Conservation (phyloP, 371 early-diverging fungal genomes). For the Circinella umbellata region DNA sequence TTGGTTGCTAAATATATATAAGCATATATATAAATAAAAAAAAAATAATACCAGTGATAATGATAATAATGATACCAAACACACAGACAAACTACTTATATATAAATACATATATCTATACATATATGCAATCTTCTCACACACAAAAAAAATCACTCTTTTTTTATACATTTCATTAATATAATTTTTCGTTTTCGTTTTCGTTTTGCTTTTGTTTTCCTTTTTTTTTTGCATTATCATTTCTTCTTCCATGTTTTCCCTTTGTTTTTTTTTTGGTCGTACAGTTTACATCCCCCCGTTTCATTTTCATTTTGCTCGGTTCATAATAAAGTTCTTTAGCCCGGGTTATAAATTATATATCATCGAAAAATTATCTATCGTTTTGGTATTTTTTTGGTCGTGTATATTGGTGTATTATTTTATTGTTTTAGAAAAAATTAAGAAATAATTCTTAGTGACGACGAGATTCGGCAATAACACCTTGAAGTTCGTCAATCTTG, state of each 20-base stretch:
- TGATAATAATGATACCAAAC: too few relatives aligned
- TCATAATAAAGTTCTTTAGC: background rate
- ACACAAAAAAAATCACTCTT: background rate
- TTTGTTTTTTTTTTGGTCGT: background rate
- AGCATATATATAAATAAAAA: background rate
- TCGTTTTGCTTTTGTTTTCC: background rate
- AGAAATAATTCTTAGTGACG: conserved; percentile 52
- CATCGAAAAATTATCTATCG: too few relatives aligned
- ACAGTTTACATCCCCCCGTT: too few relatives aligned
- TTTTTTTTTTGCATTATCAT: conserved; percentile 7
- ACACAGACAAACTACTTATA: background rate
- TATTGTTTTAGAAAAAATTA: background rate
- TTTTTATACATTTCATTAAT: background rate
- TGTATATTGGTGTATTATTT: background rate
- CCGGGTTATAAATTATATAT: background rate
- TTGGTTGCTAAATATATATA: conserved; percentile 12
- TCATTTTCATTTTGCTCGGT: background rate
- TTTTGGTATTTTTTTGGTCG: background rate
- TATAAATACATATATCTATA: background rate
- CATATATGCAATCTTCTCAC: background rate
- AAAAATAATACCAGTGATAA: too few relatives aligned
- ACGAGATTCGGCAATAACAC: conserved; percentile 95
- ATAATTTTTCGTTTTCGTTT: background rate
- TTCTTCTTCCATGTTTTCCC: background rate
- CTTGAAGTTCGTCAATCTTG: conserved; percentile 97